These are phyloP conservation scores for Euphorbia pulcherrima DNA, from an alignment of 345 rosid genomes.

Conservation along the genomic window DNA sequence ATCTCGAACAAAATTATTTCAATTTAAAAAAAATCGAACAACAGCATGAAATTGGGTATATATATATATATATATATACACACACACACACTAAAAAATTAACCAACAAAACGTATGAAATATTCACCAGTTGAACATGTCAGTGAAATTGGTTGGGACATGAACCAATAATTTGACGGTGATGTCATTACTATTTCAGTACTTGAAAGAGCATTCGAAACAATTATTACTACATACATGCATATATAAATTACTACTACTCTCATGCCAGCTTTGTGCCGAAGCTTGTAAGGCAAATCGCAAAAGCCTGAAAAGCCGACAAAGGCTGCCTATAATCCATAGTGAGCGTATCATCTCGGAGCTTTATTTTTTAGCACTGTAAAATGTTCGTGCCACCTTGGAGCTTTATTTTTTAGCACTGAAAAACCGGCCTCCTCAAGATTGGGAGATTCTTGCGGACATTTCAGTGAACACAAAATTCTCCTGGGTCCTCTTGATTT, in stretches of 20 bases:
- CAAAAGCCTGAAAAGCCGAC: slow-evolving; percentile 91
- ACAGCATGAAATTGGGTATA: too few species aligned
- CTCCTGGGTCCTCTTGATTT: slow-evolving; percentile 98
- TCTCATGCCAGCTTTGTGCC: slow-evolving; percentile 96
- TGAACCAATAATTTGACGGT: too few species aligned
- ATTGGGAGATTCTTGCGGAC: slow-evolving; percentile 44
- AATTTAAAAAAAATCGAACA: too few species aligned
- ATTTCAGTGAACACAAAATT: slow-evolving; percentile 70
- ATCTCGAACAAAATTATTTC: too few species aligned
- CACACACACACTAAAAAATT: too few species aligned
- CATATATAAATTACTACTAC: slow-evolving; percentile 30
- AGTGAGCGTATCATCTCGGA: slow-evolving; percentile 81
- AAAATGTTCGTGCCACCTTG: slow-evolving; percentile 94
- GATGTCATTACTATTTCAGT: too few species aligned
- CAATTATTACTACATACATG: slow-evolving; percentile 1
- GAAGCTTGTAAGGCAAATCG: slow-evolving; percentile 89
- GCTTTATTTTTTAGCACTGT: slow-evolving; percentile 96
- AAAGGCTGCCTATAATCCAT: slow-evolving; percentile 92
- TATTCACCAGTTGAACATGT: too few species aligned
- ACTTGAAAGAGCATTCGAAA: slow-evolving; percentile 19
- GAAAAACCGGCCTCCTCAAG: slow-evolving; percentile 31
- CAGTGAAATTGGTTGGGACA: too few species aligned
- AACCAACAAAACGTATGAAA: too few species aligned
- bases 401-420: slow-evolving; percentile 74
- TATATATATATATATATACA: too few species aligned